phyloP scores from a whole-genome alignment of 1,139 yeast genomes.

The Blastobotrys aristatus region DNA sequence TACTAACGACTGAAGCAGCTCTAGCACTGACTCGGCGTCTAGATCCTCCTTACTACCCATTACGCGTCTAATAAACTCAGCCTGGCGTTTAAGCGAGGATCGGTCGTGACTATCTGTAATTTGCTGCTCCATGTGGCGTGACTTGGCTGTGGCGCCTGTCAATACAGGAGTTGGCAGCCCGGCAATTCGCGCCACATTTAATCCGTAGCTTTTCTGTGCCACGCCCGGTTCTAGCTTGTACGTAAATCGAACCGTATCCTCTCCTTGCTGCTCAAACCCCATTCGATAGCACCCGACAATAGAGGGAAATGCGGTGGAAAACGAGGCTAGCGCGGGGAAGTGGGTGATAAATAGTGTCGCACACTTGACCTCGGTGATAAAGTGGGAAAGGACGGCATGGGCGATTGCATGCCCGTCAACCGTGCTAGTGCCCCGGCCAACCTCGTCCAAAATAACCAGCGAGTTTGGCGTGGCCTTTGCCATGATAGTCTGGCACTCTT shows the following conservation, averaged over 20 bases:
- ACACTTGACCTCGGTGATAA: conserved; percentile 47
- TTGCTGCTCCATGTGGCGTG: conserved; percentile 6
- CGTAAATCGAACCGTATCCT: conserved; percentile 25
- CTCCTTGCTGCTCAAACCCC: conserved; percentile 55
- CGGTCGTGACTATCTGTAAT: background rate
- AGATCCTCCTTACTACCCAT: background rate
- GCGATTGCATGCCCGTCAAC: conserved; percentile 88
- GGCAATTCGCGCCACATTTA: conserved; percentile 38
- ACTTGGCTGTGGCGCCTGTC: conserved; percentile 24
- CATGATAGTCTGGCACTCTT: conserved; percentile 58
- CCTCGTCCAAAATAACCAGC: conserved; percentile 56
- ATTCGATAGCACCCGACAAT: conserved; percentile 62
- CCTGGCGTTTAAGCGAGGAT: background rate
- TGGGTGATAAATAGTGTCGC: conserved; percentile 80
- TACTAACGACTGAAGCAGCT: conserved; percentile 3
- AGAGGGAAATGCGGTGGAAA: conserved; percentile 37
- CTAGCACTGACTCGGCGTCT: background rate
- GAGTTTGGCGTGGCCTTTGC: conserved; percentile 46
- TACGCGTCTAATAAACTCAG: background rate
- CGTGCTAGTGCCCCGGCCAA: conserved; percentile 80
- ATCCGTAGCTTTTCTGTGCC: conserved; percentile 35
- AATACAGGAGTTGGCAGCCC: conserved; percentile 31
- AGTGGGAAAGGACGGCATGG: conserved; percentile 62
- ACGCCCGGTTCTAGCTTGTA: conserved; percentile 33
- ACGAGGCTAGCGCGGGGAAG: conserved; percentile 63